A percentile compares a stretch with the other conserved stretches of the same genome.
Conservation (phyloP, 1,139 yeast species). For the Wickerhamomyces sp. region DNA sequence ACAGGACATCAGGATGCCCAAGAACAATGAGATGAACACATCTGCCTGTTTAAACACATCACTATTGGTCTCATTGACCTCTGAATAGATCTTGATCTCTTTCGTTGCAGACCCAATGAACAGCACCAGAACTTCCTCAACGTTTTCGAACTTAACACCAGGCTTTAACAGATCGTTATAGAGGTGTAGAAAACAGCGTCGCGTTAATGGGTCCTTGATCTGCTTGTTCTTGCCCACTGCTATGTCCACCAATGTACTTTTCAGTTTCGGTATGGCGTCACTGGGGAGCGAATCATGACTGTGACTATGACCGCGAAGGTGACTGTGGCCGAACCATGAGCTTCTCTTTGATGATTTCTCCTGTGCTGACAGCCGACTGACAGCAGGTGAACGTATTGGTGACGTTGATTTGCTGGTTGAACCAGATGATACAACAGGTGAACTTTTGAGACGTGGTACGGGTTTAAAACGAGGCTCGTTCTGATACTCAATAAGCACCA, state of each 20-base stretch:
- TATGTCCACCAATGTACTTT: slow-evolving; percentile 43
- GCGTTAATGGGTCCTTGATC: slow-evolving; percentile 29
- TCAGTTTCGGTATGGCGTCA: slow-evolving; percentile 42
- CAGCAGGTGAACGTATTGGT: slow-evolving; percentile 4
- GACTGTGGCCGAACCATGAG: slow-evolving; percentile 16
- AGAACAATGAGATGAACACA: slow-evolving; percentile 50
- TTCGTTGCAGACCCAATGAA: slow-evolving; percentile 63
- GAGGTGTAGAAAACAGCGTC: slow-evolving; percentile 48
- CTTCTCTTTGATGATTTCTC: slow-evolving; percentile 12
- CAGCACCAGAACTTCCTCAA: slow-evolving; percentile 61
- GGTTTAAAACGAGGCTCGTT: slow-evolving; percentile 52
- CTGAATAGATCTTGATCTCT: slow-evolving; percentile 49
- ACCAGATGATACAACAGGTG: slow-evolving; percentile 4
- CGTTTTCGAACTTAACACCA: slow-evolving; percentile 39
- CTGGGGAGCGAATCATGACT: slow-evolving; percentile 34
- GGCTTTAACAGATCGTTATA: slow-evolving; percentile 61
- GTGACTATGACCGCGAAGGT: no score
- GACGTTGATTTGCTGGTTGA: slow-evolving; percentile 7
- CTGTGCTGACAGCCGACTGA: slow-evolving; percentile 3
- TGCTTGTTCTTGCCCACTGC: slow-evolving; percentile 41
- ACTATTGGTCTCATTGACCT: slow-evolving; percentile 37
- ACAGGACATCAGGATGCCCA: slow-evolving; percentile 41
- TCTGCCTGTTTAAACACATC: slow-evolving; percentile 52
- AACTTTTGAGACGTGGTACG: neutral
- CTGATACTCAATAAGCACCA: slow-evolving; percentile 48